Conservation (phyloP, 2,329 filamentous ascomycete genomes). For the Ophiostoma perfectum region DNA sequence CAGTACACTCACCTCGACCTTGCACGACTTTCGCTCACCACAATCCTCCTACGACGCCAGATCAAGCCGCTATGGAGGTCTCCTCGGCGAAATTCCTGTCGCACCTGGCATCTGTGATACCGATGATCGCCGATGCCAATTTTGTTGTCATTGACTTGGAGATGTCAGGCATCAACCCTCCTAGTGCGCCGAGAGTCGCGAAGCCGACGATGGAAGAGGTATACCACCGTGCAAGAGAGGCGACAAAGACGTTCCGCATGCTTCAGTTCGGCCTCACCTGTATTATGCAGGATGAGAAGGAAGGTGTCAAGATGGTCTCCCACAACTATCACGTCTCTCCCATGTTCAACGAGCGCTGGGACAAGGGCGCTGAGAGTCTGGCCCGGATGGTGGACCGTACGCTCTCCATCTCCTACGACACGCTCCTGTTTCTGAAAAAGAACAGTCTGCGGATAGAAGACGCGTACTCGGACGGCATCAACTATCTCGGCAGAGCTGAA, state of each 20-base stretch:
- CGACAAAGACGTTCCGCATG: constrained; percentile 32
- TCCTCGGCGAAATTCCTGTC: constrained; percentile 30
- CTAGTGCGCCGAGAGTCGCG: not conserved
- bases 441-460: constrained; percentile 30
- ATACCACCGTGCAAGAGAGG: constrained; percentile 32
- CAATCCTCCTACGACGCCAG: not conserved
- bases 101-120: constrained; percentile 31
- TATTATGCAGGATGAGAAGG: constrained; percentile 21
- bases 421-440: constrained; percentile 32
- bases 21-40: not conserved
- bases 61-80: constrained; percentile 29
- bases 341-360: constrained; percentile 25
- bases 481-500: constrained; percentile 33
- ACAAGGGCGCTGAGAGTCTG: constrained; percentile 24
- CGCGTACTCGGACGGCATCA: constrained; percentile 30
- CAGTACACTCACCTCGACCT: not conserved
- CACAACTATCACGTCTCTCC: constrained; percentile 35
- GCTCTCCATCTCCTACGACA: constrained; percentile 30
- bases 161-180: constrained; percentile 35
- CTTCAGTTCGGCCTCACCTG: constrained; percentile 38
- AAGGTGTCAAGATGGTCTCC: constrained; percentile 22
- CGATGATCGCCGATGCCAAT: constrained; percentile 30
- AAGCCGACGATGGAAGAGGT: constrained; percentile 20
- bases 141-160: constrained; percentile 37
- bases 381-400: constrained; percentile 29